Base-by-base conservation (phyloP, 2,329 filamentous ascomycete genomes). In the Fusarium albosuccineum region DNA sequence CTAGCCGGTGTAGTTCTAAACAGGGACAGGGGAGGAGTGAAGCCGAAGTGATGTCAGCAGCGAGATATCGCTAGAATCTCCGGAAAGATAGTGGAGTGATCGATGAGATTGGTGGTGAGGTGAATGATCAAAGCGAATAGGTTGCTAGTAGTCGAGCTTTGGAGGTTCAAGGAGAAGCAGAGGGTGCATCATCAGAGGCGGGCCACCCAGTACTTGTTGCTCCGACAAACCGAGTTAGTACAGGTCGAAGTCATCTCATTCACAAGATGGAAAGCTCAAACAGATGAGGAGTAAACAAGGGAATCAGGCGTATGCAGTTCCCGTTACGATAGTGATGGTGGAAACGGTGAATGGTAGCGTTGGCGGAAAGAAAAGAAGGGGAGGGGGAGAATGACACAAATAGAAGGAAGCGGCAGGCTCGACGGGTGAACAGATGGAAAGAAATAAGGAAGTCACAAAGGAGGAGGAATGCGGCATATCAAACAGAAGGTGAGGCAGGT, bases 221-320 rank as follows among this genome's bases (percentile, higher is more conserved):
- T 46, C 49, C 45, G 54, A 42, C 13, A 60, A 37, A 30, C 14
- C 8, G 26, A 51, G 30, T 39, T 54, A 26, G 54, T 34, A 33
- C 49, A 51, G 46, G 26, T 22, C 30, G 42, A 41, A 48, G 42
- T 22, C 37, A 66, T 64, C 37, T 50, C 54, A 66, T 44, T 57
- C 37, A 60, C 48, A 5, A 40, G 27, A 27, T 57, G 46, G 16
- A 39, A 45, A 39, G 22, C 30, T 53, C 45, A 39, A 57, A 52
- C 59, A 57, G 40, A 51, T 60, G 66, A 45, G 51, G 64, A 22
- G 22, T 63, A 63, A 63, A 67, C 53, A 66, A 55, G 51, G 45
- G 34, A 40, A 57, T 27, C 34, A 63, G 49, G 22, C 13, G 46
- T 49, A 50, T 57, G 52, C 48, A 22, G 40, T 54, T 66, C 51